Percentiles rank a stretch among this genome's conserved stretches.
These are phyloP conservation scores for Cladophialophora chaetospira DNA, from an alignment of 2,329 filamentous ascomycete genomes.

Conservation along the genomic window DNA sequence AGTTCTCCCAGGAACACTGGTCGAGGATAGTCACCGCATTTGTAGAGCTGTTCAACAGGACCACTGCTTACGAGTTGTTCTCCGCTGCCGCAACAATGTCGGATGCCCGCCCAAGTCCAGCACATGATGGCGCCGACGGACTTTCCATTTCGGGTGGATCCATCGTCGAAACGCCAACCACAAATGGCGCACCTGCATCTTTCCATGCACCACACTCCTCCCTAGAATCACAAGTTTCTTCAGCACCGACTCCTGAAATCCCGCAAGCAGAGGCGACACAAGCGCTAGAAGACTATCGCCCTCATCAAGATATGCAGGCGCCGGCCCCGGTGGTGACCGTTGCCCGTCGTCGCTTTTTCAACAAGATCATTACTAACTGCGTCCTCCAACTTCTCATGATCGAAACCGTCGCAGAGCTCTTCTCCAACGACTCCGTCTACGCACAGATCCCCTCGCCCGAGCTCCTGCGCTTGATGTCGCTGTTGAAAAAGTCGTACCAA, in stretches of 20 bases:
- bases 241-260: constrained; percentile 32
- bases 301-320: constrained; percentile 73
- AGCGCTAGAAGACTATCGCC: constrained; percentile 83
- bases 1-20: constrained; percentile 88
- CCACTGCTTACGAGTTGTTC: constrained; percentile 93
- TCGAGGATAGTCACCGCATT: constrained; percentile 92
- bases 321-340: constrained; percentile 91
- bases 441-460: constrained; percentile 86
- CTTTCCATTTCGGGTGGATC: constrained; percentile 34
- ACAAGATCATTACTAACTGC: constrained; percentile 98
- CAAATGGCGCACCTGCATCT: constrained; percentile 28
- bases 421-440: constrained; percentile 96
- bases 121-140: constrained; percentile 27
- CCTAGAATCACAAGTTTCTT: constrained; percentile 27
- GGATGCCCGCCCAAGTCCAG: constrained; percentile 32
- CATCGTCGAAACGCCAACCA: constrained; percentile 38
- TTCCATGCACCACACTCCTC: constrained; percentile 14
- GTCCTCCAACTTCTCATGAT: constrained; percentile 98
- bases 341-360: constrained; percentile 92
- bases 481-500: constrained; percentile 93
- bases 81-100: constrained; percentile 67
- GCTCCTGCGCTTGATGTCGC: constrained; percentile 85
- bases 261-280: constrained; percentile 33
- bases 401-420: constrained; percentile 97
- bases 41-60: constrained; percentile 90